These are phyloP conservation scores for Chytridium lagenaria DNA, from an alignment of 371 early-diverging fungal genomes.

Conservation along the genomic window DNA sequence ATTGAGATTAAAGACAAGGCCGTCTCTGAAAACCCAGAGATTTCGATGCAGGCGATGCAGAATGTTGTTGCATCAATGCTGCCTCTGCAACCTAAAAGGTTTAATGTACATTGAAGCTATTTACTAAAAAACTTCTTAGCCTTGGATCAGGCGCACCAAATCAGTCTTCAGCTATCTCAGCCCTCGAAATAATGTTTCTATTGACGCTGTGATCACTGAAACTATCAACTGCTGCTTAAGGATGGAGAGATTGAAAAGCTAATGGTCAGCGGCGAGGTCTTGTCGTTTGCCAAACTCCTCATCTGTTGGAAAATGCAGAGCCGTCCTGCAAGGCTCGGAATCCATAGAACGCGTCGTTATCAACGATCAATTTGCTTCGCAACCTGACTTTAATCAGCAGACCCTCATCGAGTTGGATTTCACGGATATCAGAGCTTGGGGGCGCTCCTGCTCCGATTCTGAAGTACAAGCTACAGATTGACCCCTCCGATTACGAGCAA, in stretches of 20 bases:
- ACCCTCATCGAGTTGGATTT: conserved; percentile 34
- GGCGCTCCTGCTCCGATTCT: conserved; percentile 24
- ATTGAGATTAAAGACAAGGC: conserved; percentile 41
- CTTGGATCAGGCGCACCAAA: too few species aligned
- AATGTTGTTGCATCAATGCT: conserved; percentile 34
- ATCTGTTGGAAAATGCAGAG: conserved; percentile 7
- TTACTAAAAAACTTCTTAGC: too few species aligned
- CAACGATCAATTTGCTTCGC: conserved; percentile 39
- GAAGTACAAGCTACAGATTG: conserved; percentile 46
- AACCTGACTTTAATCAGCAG: conserved; percentile 19
- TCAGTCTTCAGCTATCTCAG: too few species aligned
- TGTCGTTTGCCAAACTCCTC: conserved; percentile 22
- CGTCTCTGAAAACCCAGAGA: conserved; percentile 41
- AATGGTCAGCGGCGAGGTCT: conserved; percentile 47
- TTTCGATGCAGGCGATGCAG: conserved; percentile 34
- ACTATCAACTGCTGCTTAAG: conserved; percentile 46
- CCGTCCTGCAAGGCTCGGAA: conserved; percentile 21
- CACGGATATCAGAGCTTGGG: conserved; percentile 10
- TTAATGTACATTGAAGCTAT: too few species aligned
- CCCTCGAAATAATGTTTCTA: not conserved
- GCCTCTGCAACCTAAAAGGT: too few species aligned
- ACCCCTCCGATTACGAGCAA: conserved; percentile 28
- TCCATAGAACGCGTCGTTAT: conserved; percentile 39
- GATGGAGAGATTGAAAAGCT: conserved; percentile 48
- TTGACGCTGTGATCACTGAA: conserved; percentile 38